Evolutionary conservation across 1,284 basidiomycete species (phyloP), one percentile per base, ranked within the genome.

Genomic region (Leccinum griseonigrum): DNA sequence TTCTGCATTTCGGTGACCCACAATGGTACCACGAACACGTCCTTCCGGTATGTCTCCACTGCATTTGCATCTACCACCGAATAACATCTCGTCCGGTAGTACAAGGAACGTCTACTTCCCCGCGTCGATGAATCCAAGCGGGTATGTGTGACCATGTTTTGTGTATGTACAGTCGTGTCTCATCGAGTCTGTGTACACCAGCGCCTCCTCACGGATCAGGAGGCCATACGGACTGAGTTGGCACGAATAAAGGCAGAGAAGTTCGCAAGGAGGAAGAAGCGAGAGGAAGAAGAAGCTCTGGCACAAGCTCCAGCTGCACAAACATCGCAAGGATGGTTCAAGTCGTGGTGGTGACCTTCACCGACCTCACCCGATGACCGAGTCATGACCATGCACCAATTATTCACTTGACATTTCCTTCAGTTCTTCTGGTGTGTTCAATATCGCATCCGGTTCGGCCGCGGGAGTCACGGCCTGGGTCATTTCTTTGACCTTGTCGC

Each of bases 1-100:
- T 97, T 77, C 78, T 95, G 58, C 91, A 95, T 74, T 96, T 92
- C 71, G 94, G 94, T 58, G 92, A 95, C 74, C 92, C 93, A 4
- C 85, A 91, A 43, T 97, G 94, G 94, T 97, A 95, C 71, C 2
- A 85, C 82, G 34, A 85, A 89, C 82, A 93, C 67, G 94, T 96
- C 48, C 75, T 91, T 48, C 93, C 94, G 10, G 94, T 94, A 74
- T 66, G 90, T 76, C 13, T 46, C 52, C 13, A 36, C 13, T 38
- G 26, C 32, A 8, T 6, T 18, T 56, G 56, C 7, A 55, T 62
- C 34, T 14, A 18, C 36, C 46, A 40, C 26, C 32, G n/a, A 60
- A 34, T 56, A 31, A 52, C 26, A 18, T 57, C 36, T 51, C 56
- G 52, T 38, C 1, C n/a, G 57, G 8, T 63, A 92, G 90, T 92